phyloP scores from a whole-genome alignment of 1,284 basidiomycete species.

The Ganoderma boninense region DNA sequence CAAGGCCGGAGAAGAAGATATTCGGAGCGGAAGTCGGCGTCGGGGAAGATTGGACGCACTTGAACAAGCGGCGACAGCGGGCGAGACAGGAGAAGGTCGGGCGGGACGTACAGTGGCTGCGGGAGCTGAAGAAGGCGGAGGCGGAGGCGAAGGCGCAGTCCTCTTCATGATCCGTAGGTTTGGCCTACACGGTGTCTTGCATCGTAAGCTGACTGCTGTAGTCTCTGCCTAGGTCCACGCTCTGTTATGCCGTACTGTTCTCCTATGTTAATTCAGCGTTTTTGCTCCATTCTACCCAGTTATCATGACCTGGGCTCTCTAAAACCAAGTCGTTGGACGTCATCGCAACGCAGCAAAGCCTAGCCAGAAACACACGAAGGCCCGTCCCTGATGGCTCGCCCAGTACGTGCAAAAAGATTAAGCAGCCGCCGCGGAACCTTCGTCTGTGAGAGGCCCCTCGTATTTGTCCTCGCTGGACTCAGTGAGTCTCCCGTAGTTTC shows the following conservation, averaged over 20 bases:
- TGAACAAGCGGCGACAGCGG: slow-evolving; percentile 60
- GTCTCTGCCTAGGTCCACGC: not conserved
- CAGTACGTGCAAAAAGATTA: not conserved
- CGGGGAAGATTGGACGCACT: slow-evolving; percentile 61
- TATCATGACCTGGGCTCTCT: not conserved
- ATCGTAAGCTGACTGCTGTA: not conserved
- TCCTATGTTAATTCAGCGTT: not conserved
- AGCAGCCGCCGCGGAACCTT: not conserved
- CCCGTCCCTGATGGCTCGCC: not conserved
- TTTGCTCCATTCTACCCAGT: not conserved
- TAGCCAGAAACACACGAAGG: not conserved
- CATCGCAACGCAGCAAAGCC: not conserved
- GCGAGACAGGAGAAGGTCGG: slow-evolving; percentile 45
- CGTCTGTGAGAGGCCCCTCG: not conserved
- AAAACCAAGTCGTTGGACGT: not conserved
- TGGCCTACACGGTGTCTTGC: not conserved
- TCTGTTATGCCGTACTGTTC: not conserved
- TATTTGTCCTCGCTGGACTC: not conserved
- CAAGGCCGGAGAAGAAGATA: slow-evolving; percentile 31
- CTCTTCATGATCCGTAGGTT: slow-evolving; percentile 13
- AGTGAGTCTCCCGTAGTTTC: not conserved
- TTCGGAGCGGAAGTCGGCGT: slow-evolving; percentile 57
- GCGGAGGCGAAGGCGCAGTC: slow-evolving; percentile 18
- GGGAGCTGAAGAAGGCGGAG: slow-evolving; percentile 38
- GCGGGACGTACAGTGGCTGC: slow-evolving; percentile 40